Conservation (phyloP, 75 land plant species). For the Cunninghamia lanceolata region DNA sequence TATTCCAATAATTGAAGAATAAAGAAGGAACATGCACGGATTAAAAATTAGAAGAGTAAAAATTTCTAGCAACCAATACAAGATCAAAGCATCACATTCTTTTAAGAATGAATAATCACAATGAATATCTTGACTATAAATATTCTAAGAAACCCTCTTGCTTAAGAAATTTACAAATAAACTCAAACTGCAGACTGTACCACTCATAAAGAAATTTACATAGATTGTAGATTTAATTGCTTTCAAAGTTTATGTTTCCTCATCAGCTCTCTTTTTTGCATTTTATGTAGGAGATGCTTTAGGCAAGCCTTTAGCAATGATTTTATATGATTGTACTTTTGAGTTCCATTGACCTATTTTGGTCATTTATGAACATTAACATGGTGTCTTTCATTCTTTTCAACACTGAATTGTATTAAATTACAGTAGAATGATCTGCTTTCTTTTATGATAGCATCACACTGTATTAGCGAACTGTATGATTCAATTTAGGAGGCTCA, state of each 20-base stretch:
- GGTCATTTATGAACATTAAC: background rate
- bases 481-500: no score
- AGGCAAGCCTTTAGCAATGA: background rate
- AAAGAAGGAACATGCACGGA: background rate
- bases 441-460: background rate
- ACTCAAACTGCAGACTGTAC: no score
- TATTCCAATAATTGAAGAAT: background rate
- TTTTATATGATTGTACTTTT: background rate
- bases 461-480: no score
- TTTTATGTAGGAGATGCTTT: no score
- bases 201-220: no score
- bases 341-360: background rate
- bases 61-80: background rate
- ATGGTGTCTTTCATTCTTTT: background rate
- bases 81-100: background rate
- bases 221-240: no score
- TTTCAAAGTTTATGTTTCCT: no score
- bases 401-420: background rate
- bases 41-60: background rate
- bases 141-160: background rate
- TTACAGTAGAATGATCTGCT: background rate
- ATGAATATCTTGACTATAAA: background rate
- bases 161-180: no score
- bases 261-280: no score
- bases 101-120: no score